Percentiles rank a stretch among this genome's conserved stretches.
Evolutionary conservation across 2,329 filamentous ascomycete species (phyloP).

Genomic region (Fusarium sp.): DNA sequence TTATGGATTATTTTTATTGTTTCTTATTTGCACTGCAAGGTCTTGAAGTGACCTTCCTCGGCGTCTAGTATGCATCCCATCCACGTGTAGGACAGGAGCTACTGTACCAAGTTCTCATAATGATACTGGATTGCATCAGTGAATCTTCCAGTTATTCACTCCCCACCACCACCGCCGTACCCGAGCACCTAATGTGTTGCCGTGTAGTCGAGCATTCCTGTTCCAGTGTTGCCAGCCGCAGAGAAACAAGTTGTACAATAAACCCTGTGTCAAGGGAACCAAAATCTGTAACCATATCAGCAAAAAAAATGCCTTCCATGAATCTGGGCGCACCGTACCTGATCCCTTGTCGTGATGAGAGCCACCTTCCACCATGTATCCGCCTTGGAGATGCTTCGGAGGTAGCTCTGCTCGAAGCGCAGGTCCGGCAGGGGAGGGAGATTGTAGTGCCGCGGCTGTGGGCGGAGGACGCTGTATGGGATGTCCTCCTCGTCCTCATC

Average conservation of each 20-base stretch:
- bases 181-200: conserved; percentile 76
- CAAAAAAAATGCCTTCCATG: neutral
- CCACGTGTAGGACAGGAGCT: neutral
- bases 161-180: conserved; percentile 93
- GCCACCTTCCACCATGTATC: conserved; percentile 80
- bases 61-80: neutral
- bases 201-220: conserved; percentile 75
- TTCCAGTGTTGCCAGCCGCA: conserved; percentile 94
- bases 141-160: conserved; percentile 88
- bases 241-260: conserved; percentile 85
- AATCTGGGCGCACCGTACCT: conserved; percentile 63
- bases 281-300: conserved; percentile 64
- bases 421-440: conserved; percentile 81
- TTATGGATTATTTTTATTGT: neutral
- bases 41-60: neutral
- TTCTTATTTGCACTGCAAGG: neutral
- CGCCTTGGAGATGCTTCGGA: conserved; percentile 83
- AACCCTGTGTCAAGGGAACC: conserved; percentile 85
- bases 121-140: conserved; percentile 9
- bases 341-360: conserved; percentile 87
- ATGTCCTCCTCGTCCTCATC: conserved; percentile 67
- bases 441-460: conserved; percentile 56
- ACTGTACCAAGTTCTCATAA: conserved; percentile 9
- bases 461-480: conserved; percentile 69
- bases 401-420: conserved; percentile 97